A percentile compares a stretch with the other conserved stretches of the same genome.
Conservation (phyloP, 2,329 filamentous ascomycete genomes). For the Paracoccidioides brasiliensis region DNA sequence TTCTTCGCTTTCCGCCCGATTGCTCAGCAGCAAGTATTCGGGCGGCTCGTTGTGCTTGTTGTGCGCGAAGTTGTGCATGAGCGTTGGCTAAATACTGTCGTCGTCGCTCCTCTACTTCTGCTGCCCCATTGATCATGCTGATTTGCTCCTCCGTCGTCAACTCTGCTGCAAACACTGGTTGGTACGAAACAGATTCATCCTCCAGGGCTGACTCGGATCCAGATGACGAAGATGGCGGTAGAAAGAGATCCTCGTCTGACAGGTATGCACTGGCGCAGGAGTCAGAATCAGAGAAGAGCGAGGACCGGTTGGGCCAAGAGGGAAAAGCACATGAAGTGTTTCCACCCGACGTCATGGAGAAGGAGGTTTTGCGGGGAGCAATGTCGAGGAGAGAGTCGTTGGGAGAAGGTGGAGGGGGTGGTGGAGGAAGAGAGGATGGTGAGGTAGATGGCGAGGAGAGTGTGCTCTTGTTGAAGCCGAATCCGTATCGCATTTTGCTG, state of each 20-base stretch:
- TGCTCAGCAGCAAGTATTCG: constrained; percentile 15
- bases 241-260: constrained; percentile 31
- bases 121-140: constrained; percentile 22
- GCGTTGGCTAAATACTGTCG: constrained; percentile 28
- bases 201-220: constrained; percentile 5
- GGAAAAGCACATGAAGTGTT: constrained; percentile 32
- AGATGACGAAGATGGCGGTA: constrained; percentile 19
- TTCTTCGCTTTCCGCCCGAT: constrained; percentile 12
- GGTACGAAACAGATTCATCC: not conserved
- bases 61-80: constrained; percentile 28
- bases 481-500: constrained; percentile 15
- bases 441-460: constrained; percentile 18
- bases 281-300: constrained; percentile 23
- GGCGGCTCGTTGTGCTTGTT: constrained; percentile 24
- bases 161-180: constrained; percentile 14
- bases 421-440: constrained; percentile 20
- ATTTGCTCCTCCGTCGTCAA: constrained; percentile 29
- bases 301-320: constrained; percentile 32
- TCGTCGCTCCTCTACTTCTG: constrained; percentile 25
- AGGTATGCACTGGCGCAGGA: constrained; percentile 27
- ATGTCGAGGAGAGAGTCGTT: constrained; percentile 29
- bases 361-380: constrained; percentile 30
- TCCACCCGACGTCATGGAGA: constrained; percentile 26
- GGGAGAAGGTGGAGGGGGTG: constrained; percentile 27
- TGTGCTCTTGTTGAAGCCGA: constrained; percentile 18